phyloP scores from a whole-genome alignment of 2,329 filamentous ascomycete genomes.

The Alternaria solani region DNA sequence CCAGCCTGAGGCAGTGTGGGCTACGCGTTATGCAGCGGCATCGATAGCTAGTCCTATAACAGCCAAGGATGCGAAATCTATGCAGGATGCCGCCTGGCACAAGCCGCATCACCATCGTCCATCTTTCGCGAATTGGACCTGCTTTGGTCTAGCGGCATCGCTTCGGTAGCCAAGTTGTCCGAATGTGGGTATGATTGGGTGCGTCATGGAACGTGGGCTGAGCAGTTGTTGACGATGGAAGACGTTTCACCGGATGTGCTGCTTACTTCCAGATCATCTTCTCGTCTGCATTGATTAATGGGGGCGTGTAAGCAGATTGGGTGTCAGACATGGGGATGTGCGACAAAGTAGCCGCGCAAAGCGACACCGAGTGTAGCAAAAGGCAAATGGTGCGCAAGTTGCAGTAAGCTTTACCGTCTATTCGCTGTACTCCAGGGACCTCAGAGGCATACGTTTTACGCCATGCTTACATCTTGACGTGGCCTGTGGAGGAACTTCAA shows the following conservation, averaged over 20 bases:
- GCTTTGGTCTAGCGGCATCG: neutral
- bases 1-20: slow-evolving; percentile 11
- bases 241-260: neutral
- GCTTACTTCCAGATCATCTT: neutral
- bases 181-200: neutral
- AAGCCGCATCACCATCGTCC: slow-evolving; percentile 2
- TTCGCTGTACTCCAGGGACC: neutral
- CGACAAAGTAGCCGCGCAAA: neutral
- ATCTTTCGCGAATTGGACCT: slow-evolving; percentile 4
- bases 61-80: slow-evolving; percentile 1
- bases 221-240: neutral
- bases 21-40: slow-evolving; percentile 2
- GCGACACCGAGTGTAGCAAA: neutral
- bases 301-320: neutral
- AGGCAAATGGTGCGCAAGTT: neutral
- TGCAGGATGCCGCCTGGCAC: neutral
- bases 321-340: neutral
- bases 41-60: neutral
- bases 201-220: neutral
- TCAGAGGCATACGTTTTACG: neutral
- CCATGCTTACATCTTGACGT: slow-evolving; percentile 2
- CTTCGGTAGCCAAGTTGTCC: slow-evolving; percentile 12
- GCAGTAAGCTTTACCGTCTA: neutral
- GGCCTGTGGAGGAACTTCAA: neutral
- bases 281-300: neutral